Conservation (phyloP, 371 early-diverging fungal genomes). For the Globomyces sp. region DNA sequence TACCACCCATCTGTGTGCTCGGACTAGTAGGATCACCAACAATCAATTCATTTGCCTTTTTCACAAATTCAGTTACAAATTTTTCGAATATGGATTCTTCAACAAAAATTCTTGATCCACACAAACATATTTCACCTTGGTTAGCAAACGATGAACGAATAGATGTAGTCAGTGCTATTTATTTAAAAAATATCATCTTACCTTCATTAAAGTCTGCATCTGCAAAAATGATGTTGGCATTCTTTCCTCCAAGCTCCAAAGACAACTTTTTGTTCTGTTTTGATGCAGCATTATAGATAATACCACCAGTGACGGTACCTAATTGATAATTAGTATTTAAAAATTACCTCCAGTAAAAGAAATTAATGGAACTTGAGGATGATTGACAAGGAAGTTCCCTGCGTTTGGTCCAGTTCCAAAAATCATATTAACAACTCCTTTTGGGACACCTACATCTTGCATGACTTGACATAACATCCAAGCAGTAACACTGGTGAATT, state of each 20-base stretch:
- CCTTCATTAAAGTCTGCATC: conserved; percentile 64
- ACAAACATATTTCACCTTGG: conserved; percentile 65
- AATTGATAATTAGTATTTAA: conserved; percentile 16
- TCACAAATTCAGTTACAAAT: conserved; percentile 53
- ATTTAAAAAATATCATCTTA: too few relatives aligned
- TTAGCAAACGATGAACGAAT: conserved; percentile 64
- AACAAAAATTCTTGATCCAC: conserved; percentile 69
- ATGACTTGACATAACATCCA: conserved; percentile 61
- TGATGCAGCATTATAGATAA: conserved; percentile 52
- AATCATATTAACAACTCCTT: conserved; percentile 77
- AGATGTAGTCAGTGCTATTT: conserved; percentile 46
- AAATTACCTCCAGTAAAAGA: conserved; percentile 70
- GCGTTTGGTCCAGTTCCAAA: conserved; percentile 63
- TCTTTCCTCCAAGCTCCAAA: conserved; percentile 77
- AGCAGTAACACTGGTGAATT: conserved; percentile 70
- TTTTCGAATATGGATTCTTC: conserved; percentile 57
- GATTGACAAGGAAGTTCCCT: conserved; percentile 64
- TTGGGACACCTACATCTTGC: conserved; percentile 64
- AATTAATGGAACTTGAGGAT: conserved; percentile 62
- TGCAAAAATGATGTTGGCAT: conserved; percentile 70
- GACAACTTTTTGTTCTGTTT: conserved; percentile 64
- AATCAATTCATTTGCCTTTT: conserved; percentile 40
- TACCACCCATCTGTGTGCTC: conserved; percentile 52
- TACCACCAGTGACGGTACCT: conserved; percentile 67
- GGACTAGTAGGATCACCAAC: conserved; percentile 65